A percentile compares a stretch with the other conserved stretches of the same genome.
Evolutionary conservation across 1,284 basidiomycete genomes (phyloP).

Genomic region (Moniliophthora roreri): DNA sequence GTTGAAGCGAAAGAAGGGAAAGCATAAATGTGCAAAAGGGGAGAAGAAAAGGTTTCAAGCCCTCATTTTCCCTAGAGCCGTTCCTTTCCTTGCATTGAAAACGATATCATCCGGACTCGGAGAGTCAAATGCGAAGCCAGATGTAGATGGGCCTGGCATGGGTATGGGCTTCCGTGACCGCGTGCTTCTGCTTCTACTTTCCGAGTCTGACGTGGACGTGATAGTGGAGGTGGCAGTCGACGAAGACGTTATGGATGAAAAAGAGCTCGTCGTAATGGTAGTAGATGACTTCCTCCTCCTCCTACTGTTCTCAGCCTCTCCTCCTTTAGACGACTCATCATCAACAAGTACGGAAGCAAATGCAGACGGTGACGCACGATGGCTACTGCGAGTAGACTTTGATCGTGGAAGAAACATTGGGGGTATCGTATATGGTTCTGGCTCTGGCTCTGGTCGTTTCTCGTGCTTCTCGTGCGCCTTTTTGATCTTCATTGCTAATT

Average conservation of each 20-base stretch:
- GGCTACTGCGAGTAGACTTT: no score
- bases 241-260: neutral
- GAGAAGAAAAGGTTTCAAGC: no score
- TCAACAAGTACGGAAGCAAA: constrained; percentile 73
- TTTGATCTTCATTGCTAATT: constrained; percentile 69
- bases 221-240: neutral
- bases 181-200: neutral
- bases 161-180: neutral
- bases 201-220: neutral
- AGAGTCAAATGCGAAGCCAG: constrained; percentile 67
- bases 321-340: constrained; percentile 43
- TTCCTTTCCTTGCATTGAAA: constrained; percentile 75
- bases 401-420: constrained; percentile 57
- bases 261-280: neutral
- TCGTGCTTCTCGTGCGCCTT: constrained; percentile 42
- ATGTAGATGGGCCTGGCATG: constrained; percentile 26
- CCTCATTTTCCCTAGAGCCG: constrained; percentile 46
- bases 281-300: constrained; percentile 12
- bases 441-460: constrained; percentile 35
- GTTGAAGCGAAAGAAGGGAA: constrained; percentile 34
- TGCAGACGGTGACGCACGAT: constrained; percentile 71
- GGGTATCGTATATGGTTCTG: constrained; percentile 37
- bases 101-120: constrained; percentile 91
- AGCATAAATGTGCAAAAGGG: constrained; percentile 23
- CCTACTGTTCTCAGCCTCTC: constrained; percentile 32